A percentile compares a stretch with the other conserved stretches of the same genome.
These are phyloP conservation scores for Emergomyces africanus DNA, from an alignment of 2,329 filamentous ascomycete genomes.

Conservation along the genomic window DNA sequence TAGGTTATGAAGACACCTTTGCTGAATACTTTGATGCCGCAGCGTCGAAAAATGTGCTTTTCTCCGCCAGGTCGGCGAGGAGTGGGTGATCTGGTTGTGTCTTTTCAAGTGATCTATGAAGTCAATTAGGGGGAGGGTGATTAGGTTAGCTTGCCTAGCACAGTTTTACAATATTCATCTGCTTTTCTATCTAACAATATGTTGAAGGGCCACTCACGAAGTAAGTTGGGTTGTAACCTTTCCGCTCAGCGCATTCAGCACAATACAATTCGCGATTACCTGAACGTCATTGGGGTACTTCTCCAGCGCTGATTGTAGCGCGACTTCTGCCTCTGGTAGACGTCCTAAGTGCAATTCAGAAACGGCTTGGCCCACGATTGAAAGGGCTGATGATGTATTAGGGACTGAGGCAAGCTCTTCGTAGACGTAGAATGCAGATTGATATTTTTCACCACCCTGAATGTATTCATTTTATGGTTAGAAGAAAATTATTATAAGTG, in stretches of 20 bases:
- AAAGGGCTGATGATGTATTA: conserved; percentile 61
- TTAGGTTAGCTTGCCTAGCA: conserved; percentile 11
- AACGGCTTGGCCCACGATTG: conserved; percentile 76
- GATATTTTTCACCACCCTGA: conserved; percentile 88
- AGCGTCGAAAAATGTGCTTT: conserved; percentile 75
- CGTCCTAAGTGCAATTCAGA: conserved; percentile 84
- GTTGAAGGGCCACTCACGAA: conserved; percentile 36
- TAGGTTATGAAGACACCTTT: conserved; percentile 45
- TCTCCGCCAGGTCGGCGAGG: conserved; percentile 64
- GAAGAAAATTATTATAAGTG: neutral
- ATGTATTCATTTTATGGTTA: neutral
- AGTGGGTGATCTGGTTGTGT: conserved; percentile 56
- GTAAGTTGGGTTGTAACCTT: conserved; percentile 53
- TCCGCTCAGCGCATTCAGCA: conserved; percentile 64
- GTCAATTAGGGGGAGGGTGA: neutral
- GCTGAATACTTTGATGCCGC: conserved; percentile 77
- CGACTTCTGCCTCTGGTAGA: conserved; percentile 76
- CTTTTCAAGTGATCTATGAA: conserved; percentile 30
- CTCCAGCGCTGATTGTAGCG: conserved; percentile 65
- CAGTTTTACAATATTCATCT: neutral
- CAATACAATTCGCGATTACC: conserved; percentile 70
- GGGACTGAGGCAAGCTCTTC: conserved; percentile 88
- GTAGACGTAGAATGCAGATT: conserved; percentile 93
- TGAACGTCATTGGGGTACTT: conserved; percentile 60
- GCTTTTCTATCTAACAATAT: neutral